A percentile compares a stretch with the other conserved stretches of the same genome.
These are phyloP conservation scores for Geotrichum candidum DNA, from an alignment of 1,139 yeast species.

Conservation along the genomic window DNA sequence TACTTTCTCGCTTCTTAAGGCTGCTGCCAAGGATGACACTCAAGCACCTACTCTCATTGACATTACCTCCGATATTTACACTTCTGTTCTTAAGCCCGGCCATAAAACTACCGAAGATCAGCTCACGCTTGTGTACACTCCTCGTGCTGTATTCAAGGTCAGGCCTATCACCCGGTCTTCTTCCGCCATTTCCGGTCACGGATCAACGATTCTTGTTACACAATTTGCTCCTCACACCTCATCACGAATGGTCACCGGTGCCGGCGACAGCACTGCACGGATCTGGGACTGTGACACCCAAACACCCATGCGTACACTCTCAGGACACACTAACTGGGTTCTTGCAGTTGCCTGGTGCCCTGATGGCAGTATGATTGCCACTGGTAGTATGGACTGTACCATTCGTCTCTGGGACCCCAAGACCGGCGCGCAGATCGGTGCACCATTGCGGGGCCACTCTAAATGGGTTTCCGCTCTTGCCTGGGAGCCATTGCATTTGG, in stretches of 20 bases:
- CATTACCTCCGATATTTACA: slow-evolving; percentile 68
- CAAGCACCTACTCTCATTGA: slow-evolving; percentile 48
- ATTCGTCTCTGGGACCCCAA: slow-evolving; percentile 80
- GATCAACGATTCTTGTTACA: slow-evolving; percentile 84
- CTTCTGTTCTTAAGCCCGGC: slow-evolving; percentile 79
- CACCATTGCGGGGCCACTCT: slow-evolving; percentile 68
- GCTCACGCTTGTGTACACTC: slow-evolving; percentile 84
- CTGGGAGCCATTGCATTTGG: slow-evolving; percentile 93
- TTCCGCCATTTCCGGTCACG: slow-evolving; percentile 93
- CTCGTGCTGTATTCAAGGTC: slow-evolving; percentile 91
- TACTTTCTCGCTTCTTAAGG: slow-evolving; percentile 61
- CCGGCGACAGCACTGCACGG: slow-evolving; percentile 96
- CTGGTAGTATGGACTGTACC: slow-evolving; percentile 93
- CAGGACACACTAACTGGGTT: slow-evolving; percentile 93
- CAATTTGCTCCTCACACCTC: slow-evolving; percentile 91
- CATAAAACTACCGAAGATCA: slow-evolving; percentile 89
- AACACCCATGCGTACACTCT: slow-evolving; percentile 73
- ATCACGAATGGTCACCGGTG: slow-evolving; percentile 85
- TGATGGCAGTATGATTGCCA: slow-evolving; percentile 83
- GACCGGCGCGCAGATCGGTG: slow-evolving; percentile 70
- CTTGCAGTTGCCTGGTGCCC: slow-evolving; percentile 92
- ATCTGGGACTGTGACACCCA: slow-evolving; percentile 97
- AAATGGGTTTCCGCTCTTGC: slow-evolving; percentile 86
- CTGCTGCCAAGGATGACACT: slow-evolving; percentile 38
- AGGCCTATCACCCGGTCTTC: slow-evolving; percentile 86